Evolutionary conservation across 495 filamentous ascomycete species (phyloP), one percentile per base, ranked within the genome.

Genomic region (Aspergillus asperescens): DNA sequence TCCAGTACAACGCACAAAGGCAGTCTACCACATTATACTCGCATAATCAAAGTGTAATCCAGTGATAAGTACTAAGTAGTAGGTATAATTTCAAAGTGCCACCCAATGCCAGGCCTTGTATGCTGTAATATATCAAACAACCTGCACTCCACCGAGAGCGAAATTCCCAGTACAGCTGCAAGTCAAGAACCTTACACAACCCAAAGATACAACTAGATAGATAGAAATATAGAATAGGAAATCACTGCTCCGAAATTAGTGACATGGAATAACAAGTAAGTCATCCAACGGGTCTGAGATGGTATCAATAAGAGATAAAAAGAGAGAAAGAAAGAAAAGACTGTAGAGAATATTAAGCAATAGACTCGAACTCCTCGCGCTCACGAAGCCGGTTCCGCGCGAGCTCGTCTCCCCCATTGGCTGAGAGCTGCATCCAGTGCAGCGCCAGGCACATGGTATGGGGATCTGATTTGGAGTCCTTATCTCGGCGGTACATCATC

Each of bases 371-470:
- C 58, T 83, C 80, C 55, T 83, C 81, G 5, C 80, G 71, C 68
- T 92, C 87, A 53, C 87, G 79, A 68, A 96, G 79, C 66, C 90
- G 87, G 64, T 88, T 88, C 64, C 80, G 83, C 23, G 93, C 93
- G 55, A 96, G 76, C 61, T 87, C 81, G 67, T 98, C 93, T 8
- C 90, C 90, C 29, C 92, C 91, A 46, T 75, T 81, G 51, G 88
- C 86, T 34, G 88, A 90, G 55, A 91, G 73, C 73, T 90, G 90
- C 93, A 97, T 97, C 93, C 93, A 98, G 72, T 98, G 93, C 62
- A 95, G 86, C 4, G 94, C 92, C 48, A 96, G 78, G 62, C 92
- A 96, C 87, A 98, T 95, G 8, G 89, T 89, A 41, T 86, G 83
- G 15, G 93, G 90, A 63, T 98, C 90, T 38, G 78, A 77, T 52